phyloP scores from a whole-genome alignment of 352 stramenopile genomes.

The Pythium grandisporangium region DNA sequence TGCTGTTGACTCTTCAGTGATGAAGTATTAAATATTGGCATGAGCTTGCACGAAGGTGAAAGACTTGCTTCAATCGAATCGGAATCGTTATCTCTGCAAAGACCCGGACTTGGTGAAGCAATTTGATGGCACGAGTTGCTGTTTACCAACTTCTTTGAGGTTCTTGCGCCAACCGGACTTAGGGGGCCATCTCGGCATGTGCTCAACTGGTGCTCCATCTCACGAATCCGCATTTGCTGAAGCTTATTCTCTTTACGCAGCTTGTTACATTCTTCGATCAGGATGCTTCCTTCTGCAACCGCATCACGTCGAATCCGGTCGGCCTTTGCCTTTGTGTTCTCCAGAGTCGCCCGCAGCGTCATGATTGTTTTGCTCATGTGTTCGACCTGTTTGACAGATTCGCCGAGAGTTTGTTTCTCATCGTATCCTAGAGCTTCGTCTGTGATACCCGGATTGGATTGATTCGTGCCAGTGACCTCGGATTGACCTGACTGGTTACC shows the following conservation, averaged over 20 bases:
- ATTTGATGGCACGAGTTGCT: no score
- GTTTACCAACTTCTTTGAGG: no score
- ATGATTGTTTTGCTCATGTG: conserved; percentile 74
- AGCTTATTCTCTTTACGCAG: conserved; percentile 69
- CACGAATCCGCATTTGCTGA: conserved; percentile 49
- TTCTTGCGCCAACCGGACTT: no score
- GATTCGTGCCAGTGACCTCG: conserved; percentile 2
- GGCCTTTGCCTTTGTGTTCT: conserved; percentile 58
- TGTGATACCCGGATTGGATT: conserved; percentile 1
- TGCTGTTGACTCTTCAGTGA: no score
- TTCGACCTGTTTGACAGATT: conserved; percentile 73
- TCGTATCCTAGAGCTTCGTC: conserved; percentile 59
- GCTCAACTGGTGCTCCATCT: conserved; percentile 35
- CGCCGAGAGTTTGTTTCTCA: conserved; percentile 63
- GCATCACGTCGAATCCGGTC: conserved; percentile 63
- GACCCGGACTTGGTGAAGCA: no score
- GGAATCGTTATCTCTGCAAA: no score
- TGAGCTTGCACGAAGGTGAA: no score
- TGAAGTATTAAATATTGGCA: no score
- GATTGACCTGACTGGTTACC: not conserved
- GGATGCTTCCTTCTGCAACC: conserved; percentile 63
- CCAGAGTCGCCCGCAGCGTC: conserved; percentile 44
- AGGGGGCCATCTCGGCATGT: conserved; percentile 5
- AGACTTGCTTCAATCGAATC: no score
- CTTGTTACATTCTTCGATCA: conserved; percentile 78